These are phyloP conservation scores for Fraxinus sp. DNA, from an alignment of 305 asterid species.

Conservation along the genomic window DNA sequence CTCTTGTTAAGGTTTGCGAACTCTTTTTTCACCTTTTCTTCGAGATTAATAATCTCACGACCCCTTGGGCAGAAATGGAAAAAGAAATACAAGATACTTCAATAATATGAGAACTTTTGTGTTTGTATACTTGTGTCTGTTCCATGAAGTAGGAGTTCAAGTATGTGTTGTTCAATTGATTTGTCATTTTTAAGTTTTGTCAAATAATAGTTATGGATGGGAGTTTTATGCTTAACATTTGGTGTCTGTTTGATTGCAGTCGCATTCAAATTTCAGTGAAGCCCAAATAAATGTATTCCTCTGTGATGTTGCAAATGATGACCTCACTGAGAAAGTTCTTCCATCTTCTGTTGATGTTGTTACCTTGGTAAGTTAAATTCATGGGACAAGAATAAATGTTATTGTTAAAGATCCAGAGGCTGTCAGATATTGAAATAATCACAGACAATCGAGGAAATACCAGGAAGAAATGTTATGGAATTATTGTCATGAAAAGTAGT, in stretches of 20 bases:
- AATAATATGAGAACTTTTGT: constrained; percentile 3
- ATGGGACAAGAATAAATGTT: constrained; percentile 6
- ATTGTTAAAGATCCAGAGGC: background rate
- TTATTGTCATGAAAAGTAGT: background rate
- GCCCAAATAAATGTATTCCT: constrained; percentile 50
- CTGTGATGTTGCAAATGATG: constrained; percentile 68
- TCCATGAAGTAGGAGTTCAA: background rate
- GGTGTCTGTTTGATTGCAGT: constrained; percentile 43
- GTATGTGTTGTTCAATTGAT: background rate
- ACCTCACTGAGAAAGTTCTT: constrained; percentile 43
- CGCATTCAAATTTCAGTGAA: constrained; percentile 43
- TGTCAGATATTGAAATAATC: background rate
- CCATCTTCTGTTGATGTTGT: constrained; percentile 71
- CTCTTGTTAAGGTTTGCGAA: constrained; percentile 62
- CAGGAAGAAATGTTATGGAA: background rate
- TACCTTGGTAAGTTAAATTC: constrained; percentile 60
- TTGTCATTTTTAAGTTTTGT: background rate
- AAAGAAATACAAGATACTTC: background rate
- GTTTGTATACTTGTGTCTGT: background rate
- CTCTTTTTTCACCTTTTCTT: constrained; percentile 9
- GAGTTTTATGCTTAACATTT: constrained; percentile 21
- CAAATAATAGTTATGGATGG: background rate
- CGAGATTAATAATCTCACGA: background rate
- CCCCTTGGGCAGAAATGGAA: background rate
- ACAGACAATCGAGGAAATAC: background rate